These are phyloP conservation scores for Nasturtium officinale DNA, from an alignment of 345 rosid species.

Conservation along the genomic window DNA sequence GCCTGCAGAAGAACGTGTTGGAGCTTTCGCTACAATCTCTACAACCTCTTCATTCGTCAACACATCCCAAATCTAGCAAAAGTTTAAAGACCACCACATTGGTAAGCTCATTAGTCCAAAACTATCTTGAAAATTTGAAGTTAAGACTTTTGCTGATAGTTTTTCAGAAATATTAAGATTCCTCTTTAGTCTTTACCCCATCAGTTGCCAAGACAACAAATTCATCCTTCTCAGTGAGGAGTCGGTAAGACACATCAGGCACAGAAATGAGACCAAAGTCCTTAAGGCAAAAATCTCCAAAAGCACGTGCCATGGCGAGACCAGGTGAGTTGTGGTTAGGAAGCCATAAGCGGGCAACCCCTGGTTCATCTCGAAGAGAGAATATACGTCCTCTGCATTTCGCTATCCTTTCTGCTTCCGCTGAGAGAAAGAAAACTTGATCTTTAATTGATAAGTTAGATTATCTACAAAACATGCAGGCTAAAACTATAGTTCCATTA, in stretches of 20 bases:
- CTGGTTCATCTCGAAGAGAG: conserved; percentile 93
- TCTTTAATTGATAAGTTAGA: neutral
- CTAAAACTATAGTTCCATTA: conserved; percentile 3
- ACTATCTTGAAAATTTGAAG: neutral
- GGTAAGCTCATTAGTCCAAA: conserved; percentile 11
- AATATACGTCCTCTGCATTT: conserved; percentile 89
- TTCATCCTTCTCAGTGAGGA: conserved; percentile 73
- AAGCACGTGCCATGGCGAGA: conserved; percentile 99
- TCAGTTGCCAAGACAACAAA: conserved; percentile 95
- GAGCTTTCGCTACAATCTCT: conserved; percentile 71
- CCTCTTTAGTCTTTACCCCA: conserved; percentile 69
- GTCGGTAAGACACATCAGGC: conserved; percentile 73
- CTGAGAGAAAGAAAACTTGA: conserved; percentile 46
- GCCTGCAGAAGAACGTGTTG: conserved; percentile 73
- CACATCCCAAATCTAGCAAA: conserved; percentile 86
- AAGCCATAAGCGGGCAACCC: conserved; percentile 92
- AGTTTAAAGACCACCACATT: neutral
- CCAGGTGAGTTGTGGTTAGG: conserved; percentile 95
- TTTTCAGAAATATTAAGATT: neutral
- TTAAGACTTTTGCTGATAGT: neutral
- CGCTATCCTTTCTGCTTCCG: conserved; percentile 88
- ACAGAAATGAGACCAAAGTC: conserved; percentile 94
- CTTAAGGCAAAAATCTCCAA: conserved; percentile 97
- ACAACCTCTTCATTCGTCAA: conserved; percentile 86
- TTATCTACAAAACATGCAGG: neutral